phyloP scores from a whole-genome alignment of 2,329 filamentous ascomycete species.

The Sporothrix variecibatus region DNA sequence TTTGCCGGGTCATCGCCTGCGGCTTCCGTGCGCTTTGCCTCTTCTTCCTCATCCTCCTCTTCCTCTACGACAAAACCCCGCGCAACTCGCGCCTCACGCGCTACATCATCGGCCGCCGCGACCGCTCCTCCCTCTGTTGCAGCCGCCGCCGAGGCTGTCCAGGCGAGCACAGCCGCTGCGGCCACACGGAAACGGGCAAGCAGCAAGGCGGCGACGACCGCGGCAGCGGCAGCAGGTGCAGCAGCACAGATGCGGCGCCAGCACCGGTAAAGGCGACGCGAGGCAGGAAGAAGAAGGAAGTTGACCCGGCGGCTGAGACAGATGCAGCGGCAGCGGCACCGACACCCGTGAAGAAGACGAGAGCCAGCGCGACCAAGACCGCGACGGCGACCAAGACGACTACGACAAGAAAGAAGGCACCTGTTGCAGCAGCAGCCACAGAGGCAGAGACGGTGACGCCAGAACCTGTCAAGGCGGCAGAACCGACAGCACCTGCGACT shows the following conservation, averaged over 20 bases:
- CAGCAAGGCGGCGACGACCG: slow-evolving; percentile 27
- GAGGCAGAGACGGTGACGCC: not conserved
- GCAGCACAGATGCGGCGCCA: not conserved
- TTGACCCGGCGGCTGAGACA: slow-evolving; percentile 14
- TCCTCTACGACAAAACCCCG: slow-evolving; percentile 25
- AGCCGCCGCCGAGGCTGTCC: not conserved
- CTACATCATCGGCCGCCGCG: not conserved
- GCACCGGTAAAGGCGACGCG: slow-evolving; percentile 13
- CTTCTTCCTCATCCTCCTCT: slow-evolving; percentile 22
- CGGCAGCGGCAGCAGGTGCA: not conserved
- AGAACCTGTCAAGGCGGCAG: not conserved
- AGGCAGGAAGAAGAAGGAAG: slow-evolving; percentile 25
- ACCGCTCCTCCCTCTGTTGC: not conserved
- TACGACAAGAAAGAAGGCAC: slow-evolving; percentile 12
- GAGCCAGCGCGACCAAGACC: slow-evolving; percentile 22
- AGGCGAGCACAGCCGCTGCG: slow-evolving; percentile 20
- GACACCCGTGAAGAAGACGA: slow-evolving; percentile 21
- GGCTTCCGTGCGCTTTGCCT: slow-evolving; percentile 24
- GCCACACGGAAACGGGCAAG: slow-evolving; percentile 30
- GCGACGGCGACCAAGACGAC: slow-evolving; percentile 21
- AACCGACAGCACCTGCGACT: not conserved
- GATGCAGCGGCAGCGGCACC: not conserved
- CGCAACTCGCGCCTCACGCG: slow-evolving; percentile 20
- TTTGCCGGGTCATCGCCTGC: not conserved
- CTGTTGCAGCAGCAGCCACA: not conserved